Evolutionary conservation across 345 rosid species (phyloP), one percentile per base, ranked within the genome.

Genomic region (Populus nigra): DNA sequence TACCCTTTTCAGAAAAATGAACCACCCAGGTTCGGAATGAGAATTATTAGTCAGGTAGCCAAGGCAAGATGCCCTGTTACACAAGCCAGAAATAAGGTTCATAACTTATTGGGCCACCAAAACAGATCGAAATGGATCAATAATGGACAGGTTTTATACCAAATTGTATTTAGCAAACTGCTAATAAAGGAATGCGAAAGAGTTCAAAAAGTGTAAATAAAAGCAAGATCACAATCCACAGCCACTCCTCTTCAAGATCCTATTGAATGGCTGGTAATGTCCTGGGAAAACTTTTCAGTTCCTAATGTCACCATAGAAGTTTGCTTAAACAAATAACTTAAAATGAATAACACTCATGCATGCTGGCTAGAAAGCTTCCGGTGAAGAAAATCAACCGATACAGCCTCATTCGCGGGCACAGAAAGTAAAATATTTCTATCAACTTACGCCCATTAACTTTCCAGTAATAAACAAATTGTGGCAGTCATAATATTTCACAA

Each of bases 201-300:
- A 1, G 5, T 5, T 1, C 15, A 0, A 15, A 13, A 3, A 13
- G 15, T 1, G 4, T 5, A 1, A 16, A 17, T 12, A 45, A 12
- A 49, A 16, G 55, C 55, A 49, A 49, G 22, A 49, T 18, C 55
- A 17, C 5, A 33, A 4, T 4, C 35, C 35, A 33, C 35, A 33
- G 35, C 35, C 35, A 49, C 55, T 3, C 20, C 5, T 49, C 55
- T 6, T 53, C 10, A 20, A 53, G 7, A 53, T 53, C 59, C 59
- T 53, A 18, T 5, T 5, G n/a, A 7, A 33, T 53, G 59, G 59
- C 23, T 18, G n/a, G 59, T 53, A 20, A 53, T 17, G 8, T 53
- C 59, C 3, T 18, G 23, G 20, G 1, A 16, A 49, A 17, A 53
- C 7, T 20, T n/a, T 53, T 18, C n/a, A 53, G 9, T 20, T 53